Percentiles rank a stretch among this genome's conserved stretches.
phyloP scores from a whole-genome alignment of 768 basidiomycete species.

The Grammothele lineata region DNA sequence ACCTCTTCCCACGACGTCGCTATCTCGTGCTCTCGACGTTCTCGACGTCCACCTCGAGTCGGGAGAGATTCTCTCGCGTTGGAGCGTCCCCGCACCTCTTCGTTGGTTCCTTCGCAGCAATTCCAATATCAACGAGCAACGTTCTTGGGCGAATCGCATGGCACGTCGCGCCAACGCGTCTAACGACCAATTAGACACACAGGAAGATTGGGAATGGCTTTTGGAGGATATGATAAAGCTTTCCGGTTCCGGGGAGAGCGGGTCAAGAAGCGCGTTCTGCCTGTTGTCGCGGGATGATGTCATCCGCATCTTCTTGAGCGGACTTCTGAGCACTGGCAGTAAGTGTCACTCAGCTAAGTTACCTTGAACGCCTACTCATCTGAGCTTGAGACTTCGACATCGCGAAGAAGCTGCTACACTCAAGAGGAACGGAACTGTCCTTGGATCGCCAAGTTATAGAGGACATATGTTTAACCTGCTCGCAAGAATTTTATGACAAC shows the following conservation, averaged over 20 bases:
- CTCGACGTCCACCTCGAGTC: constrained; percentile 93
- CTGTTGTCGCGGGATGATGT: constrained; percentile 68
- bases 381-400: constrained; percentile 53
- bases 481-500: constrained; percentile 93
- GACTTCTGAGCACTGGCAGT: constrained; percentile 85
- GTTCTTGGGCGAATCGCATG: constrained; percentile 84
- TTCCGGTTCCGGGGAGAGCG: constrained; percentile 55
- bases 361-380: constrained; percentile 2
- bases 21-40: constrained; percentile 84
- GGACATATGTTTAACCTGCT: constrained; percentile 74
- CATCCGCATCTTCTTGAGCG: constrained; percentile 78
- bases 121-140: constrained; percentile 61
- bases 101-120: constrained; percentile 89
- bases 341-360: constrained; percentile 35
- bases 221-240: constrained; percentile 90
- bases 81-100: constrained; percentile 78
- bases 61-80: constrained; percentile 86
- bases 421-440: constrained; percentile 40
- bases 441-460: constrained; percentile 56
- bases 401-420: constrained; percentile 57
- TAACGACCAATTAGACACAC: constrained; percentile 48
- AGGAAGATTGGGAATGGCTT: constrained; percentile 83
- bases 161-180: constrained; percentile 61
- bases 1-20: constrained; percentile 64
- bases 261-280: constrained; percentile 76